These are phyloP conservation scores for Athelia psychrophila DNA, from an alignment of 1,284 basidiomycete genomes.

Conservation along the genomic window DNA sequence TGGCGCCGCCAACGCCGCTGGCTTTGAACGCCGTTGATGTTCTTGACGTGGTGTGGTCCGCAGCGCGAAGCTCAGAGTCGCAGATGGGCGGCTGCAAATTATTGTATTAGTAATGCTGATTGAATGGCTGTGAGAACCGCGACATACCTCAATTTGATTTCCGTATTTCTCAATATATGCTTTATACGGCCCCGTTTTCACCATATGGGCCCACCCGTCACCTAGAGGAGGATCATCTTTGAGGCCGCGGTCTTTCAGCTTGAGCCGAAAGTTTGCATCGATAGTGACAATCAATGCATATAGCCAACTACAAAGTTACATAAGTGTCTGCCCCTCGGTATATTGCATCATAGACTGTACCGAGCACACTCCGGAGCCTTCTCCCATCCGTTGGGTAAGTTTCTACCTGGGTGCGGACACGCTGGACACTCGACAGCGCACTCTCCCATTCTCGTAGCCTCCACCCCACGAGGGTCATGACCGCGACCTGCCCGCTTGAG, in stretches of 20 bases:
- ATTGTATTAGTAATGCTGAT: neutral
- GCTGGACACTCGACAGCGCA: slow-evolving; percentile 31
- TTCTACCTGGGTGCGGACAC: slow-evolving; percentile 29
- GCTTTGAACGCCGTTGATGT: neutral
- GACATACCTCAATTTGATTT: slow-evolving; percentile 7
- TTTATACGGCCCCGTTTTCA: slow-evolving; percentile 4
- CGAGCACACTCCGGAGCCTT: slow-evolving; percentile 8
- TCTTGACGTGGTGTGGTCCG: neutral
- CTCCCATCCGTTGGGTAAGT: slow-evolving; percentile 27
- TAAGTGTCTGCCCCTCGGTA: too few species aligned
- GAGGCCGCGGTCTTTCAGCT: neutral
- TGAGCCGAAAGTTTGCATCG: slow-evolving; percentile 12
- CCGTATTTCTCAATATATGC: slow-evolving; percentile 1
- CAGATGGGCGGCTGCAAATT: neutral
- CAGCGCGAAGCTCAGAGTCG: neutral
- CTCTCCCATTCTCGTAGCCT: slow-evolving; percentile 20
- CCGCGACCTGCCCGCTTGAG: slow-evolving; percentile 28
- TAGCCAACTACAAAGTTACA: slow-evolving; percentile 8
- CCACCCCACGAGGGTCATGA: slow-evolving; percentile 18
- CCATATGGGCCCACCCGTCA: slow-evolving; percentile 8
- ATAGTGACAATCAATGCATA: slow-evolving; percentile 9
- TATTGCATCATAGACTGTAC: slow-evolving; percentile 5
- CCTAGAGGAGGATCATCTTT: slow-evolving; percentile 8
- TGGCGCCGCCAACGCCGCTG: neutral
- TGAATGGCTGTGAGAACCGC: neutral